Evolutionary conservation across 331 rosid species (phyloP).

Genomic region (Telfairia occidentalis): DNA sequence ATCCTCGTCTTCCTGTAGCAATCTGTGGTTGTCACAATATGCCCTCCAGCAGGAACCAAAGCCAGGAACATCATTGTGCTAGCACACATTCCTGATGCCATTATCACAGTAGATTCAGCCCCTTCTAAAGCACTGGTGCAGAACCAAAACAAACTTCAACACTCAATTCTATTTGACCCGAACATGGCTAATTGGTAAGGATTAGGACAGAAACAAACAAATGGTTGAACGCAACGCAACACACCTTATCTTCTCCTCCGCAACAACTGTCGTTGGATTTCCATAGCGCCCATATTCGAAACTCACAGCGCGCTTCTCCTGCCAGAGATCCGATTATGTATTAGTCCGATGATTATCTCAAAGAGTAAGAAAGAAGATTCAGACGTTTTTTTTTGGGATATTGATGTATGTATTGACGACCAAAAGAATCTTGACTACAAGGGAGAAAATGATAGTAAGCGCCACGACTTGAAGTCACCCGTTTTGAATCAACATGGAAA

Average conservation of each 20-base stretch:
- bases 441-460: background rate
- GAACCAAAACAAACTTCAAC: constrained; percentile 10
- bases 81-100: constrained; percentile 96
- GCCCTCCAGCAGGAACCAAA: constrained; percentile 92
- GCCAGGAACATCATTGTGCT: constrained; percentile 76
- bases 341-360: background rate
- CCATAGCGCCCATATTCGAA: constrained; percentile 96
- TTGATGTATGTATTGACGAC: background rate
- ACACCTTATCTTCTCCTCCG: constrained; percentile 95
- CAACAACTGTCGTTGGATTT: constrained; percentile 79
- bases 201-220: background rate
- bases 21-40: constrained; percentile 87
- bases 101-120: constrained; percentile 79
- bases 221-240: constrained; percentile 5
- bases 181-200: background rate
- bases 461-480: background rate
- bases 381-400: background rate
- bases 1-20: constrained; percentile 92
- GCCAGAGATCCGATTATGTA: background rate
- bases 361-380: background rate
- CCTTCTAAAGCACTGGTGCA: constrained; percentile 79
- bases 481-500: background rate
- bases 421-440: background rate
- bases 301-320: constrained; percentile 76
- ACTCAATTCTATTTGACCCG: background rate